Base-by-base conservation (phyloP, 2,329 filamentous ascomycete species). In the Orbilia ellipsospora region DNA sequence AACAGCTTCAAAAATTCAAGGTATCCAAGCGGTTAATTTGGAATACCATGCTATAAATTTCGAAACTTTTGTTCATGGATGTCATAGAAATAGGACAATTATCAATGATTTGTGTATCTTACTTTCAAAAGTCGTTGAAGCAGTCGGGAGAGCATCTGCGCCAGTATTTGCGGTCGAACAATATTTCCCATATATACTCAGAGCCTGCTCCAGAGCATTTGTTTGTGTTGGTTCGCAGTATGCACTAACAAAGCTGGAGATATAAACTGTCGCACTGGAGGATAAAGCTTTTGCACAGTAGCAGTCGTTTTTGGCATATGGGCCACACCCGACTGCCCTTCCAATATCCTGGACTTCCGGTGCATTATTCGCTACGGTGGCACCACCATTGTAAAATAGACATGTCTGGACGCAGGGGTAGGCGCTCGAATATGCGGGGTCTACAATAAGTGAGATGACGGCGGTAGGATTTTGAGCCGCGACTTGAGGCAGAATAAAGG, bases 351-450 rank as follows among this genome's bases (percentile, higher is more conserved):
- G 16, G 13, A 57, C 36, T 7, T 55, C 28, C 31, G 61, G 61
- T n/a, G 59, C 15, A 16, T 54, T 55, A 10, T 57, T 57, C 20
- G 68, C 74, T 36, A 75, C 57, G n/a, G 77, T 78, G 8, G 79
- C 73, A 48, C 78, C 78, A 44, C 80, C 79, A 26, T 78, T 78
- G 61, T 79, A 78, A 48, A 77, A 68, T 18, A 81, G 75, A 57
- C 79, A 80, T 8, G 72, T 77, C 12, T 73, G 77, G 4, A 80
- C 79, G 63, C 80, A 80, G 5, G 69, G 64, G 18, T 73, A 65
- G 8, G 57, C 63, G n/a, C 36, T 40, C 16, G 40, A n/a, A 45
- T 59, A 74, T 10, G 2, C 63, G 20, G 44, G 16, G 40, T 74
- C 70, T 31, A 48, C 51, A 23, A 63, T 52, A 18, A 74, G 28